These are phyloP conservation scores for Scheffersomyces cryptocercus DNA, from an alignment of 1,139 yeast species.

Conservation along the genomic window DNA sequence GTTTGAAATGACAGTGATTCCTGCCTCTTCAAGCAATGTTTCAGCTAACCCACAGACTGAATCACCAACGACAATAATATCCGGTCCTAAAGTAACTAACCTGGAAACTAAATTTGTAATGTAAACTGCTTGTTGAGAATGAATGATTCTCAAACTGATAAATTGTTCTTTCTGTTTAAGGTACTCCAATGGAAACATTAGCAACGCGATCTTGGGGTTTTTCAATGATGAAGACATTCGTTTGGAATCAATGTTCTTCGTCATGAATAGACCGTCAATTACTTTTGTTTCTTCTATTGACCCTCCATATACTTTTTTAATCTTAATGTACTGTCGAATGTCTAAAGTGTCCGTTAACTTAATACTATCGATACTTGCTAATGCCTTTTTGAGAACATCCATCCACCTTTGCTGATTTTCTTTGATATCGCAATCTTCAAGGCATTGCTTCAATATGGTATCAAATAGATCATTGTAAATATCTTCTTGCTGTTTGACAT, in stretches of 20 bases:
- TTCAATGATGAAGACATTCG: slow-evolving; percentile 66
- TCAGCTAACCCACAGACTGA: slow-evolving; percentile 84
- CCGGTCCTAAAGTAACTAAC: slow-evolving; percentile 75
- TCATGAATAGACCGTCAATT: slow-evolving; percentile 80
- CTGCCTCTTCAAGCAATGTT: slow-evolving; percentile 67
- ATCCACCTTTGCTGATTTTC: slow-evolving; percentile 48
- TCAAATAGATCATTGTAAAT: slow-evolving; percentile 28
- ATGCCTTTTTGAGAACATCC: slow-evolving; percentile 22
- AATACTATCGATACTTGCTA: slow-evolving; percentile 28
- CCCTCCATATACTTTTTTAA: slow-evolving; percentile 84
- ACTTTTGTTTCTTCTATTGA: slow-evolving; percentile 57
- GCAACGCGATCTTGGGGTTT: slow-evolving; percentile 75
- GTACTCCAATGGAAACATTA: slow-evolving; percentile 90
- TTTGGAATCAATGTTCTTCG: slow-evolving; percentile 82
- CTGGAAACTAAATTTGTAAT: slow-evolving; percentile 80
- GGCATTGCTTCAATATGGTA: slow-evolving; percentile 59
- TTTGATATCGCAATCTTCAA: slow-evolving; percentile 54
- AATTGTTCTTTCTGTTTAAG: slow-evolving; percentile 71
- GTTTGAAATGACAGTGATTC: slow-evolving; percentile 75
- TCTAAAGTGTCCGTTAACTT: slow-evolving; percentile 73
- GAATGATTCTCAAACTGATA: slow-evolving; percentile 77
- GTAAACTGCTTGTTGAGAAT: slow-evolving; percentile 87
- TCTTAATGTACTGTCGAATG: slow-evolving; percentile 81
- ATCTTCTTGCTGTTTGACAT: slow-evolving; percentile 11
- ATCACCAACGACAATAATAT: slow-evolving; percentile 76